Conservation (phyloP, 2,329 filamentous ascomycete species). For the Sarocladiaceae sp. region DNA sequence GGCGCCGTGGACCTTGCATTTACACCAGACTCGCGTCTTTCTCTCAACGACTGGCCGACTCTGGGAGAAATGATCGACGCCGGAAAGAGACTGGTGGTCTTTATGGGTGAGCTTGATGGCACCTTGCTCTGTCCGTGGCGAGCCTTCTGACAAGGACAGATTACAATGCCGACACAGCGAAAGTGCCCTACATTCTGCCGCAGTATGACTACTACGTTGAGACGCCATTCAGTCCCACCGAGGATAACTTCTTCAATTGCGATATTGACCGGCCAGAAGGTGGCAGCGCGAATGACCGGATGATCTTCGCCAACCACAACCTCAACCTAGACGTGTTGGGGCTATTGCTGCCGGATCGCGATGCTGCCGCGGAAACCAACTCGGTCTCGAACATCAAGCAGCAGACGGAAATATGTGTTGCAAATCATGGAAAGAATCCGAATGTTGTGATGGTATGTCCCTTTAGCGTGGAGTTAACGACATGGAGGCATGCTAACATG, state of each 20-base stretch:
- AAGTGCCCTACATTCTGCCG: slow-evolving; percentile 51
- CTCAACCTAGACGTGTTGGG: slow-evolving; percentile 17
- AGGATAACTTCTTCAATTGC: slow-evolving; percentile 53
- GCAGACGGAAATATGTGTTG: slow-evolving; percentile 19
- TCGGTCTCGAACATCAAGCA: slow-evolving; percentile 22
- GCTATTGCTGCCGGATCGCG: slow-evolving; percentile 29
- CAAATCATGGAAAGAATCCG: slow-evolving; percentile 16
- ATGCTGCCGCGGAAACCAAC: slow-evolving; percentile 26
- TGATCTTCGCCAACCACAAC: slow-evolving; percentile 18
- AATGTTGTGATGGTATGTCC: slow-evolving; percentile 23
- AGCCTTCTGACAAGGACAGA: slow-evolving; percentile 38
- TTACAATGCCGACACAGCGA: slow-evolving; percentile 38
- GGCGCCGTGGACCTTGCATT: slow-evolving; percentile 54
- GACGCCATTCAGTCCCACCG: slow-evolving; percentile 56
- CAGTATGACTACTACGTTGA: slow-evolving; percentile 61
- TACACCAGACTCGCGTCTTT: slow-evolving; percentile 31
- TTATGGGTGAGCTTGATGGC: slow-evolving; percentile 47
- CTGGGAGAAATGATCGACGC: slow-evolving; percentile 55
- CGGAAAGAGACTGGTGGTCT: slow-evolving; percentile 56
- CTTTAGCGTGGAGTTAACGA: background rate
- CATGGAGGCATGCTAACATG: background rate
- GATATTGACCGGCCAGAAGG: slow-evolving; percentile 49
- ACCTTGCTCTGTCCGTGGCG: background rate
- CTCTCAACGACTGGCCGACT: slow-evolving; percentile 55
- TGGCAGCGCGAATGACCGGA: slow-evolving; percentile 19